These are phyloP conservation scores for Botrytis elliptica DNA, from an alignment of 2,329 filamentous ascomycete genomes.

Conservation along the genomic window DNA sequence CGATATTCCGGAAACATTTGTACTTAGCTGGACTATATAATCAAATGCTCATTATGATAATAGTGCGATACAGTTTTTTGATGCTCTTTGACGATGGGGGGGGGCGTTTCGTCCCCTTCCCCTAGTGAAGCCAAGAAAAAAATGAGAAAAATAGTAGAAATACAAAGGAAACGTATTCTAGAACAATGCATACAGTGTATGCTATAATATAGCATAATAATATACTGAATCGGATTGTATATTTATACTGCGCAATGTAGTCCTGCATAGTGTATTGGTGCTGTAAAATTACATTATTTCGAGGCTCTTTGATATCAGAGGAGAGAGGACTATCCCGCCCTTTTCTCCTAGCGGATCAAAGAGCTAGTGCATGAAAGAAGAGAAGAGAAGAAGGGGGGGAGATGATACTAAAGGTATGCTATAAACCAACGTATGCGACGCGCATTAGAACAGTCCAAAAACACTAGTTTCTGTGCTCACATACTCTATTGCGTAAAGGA, in stretches of 20 bases:
- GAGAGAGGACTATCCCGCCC: background rate
- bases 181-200: background rate
- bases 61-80: background rate
- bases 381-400: background rate
- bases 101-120: background rate
- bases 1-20: background rate
- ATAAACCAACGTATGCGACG: background rate
- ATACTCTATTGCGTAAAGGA: background rate
- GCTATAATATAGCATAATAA: background rate
- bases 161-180: background rate
- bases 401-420: background rate
- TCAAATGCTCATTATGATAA: background rate
- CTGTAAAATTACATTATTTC: background rate
- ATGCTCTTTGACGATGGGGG: background rate
- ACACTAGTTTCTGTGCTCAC: background rate
- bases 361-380: background rate
- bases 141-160: background rate
- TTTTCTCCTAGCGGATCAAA: background rate
- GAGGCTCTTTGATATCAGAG: background rate
- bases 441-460: background rate
- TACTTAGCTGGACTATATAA: background rate
- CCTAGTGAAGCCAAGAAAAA: background rate
- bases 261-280: background rate
- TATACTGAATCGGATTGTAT: background rate
- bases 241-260: background rate